These are phyloP conservation scores for Vanrija sp. DNA, from an alignment of 1,284 basidiomycete species.

Conservation along the genomic window DNA sequence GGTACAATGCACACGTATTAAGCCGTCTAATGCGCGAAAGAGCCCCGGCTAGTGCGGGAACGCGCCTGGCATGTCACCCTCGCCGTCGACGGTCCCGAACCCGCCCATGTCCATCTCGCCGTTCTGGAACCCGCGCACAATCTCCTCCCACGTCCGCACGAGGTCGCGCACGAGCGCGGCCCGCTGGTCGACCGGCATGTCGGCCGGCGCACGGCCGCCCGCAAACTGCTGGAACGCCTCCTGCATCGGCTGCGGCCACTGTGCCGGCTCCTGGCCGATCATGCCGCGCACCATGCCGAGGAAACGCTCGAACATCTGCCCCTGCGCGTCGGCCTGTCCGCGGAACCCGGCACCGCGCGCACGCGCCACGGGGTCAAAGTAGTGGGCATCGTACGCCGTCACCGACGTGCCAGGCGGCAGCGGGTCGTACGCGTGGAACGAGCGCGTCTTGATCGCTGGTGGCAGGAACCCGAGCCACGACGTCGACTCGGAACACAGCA, in stretches of 20 bases:
- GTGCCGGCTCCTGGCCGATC: conserved; percentile 4
- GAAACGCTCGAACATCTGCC: conserved; percentile 13
- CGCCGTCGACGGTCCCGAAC: not conserved
- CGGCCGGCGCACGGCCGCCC: conserved; percentile 5
- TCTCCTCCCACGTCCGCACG: conserved; percentile 16
- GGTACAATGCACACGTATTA: not conserved
- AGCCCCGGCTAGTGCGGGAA: conserved; percentile 10
- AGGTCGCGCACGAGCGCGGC: conserved; percentile 10
- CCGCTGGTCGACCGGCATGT: conserved; percentile 12
- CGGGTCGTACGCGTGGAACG: conserved; percentile 70
- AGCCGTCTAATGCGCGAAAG: conserved; percentile 7
- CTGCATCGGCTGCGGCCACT: conserved; percentile 13
- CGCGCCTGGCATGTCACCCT: not conserved
- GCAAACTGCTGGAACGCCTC: conserved; percentile 14
- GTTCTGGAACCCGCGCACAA: conserved; percentile 8
- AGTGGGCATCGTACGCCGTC: conserved; percentile 63
- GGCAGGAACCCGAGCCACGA: conserved; percentile 70
- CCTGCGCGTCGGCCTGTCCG: conserved; percentile 1
- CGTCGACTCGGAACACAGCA: conserved; percentile 62
- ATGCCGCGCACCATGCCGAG: conserved; percentile 13
- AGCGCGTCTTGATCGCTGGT: conserved; percentile 49
- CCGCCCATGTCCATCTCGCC: conserved; percentile 8
- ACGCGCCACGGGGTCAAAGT: conserved; percentile 55
- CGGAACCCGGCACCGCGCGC: conserved; percentile 11
- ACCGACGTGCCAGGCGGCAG: conserved; percentile 63